A percentile compares a stretch with the other conserved stretches of the same genome.
Evolutionary conservation across 1,284 basidiomycete genomes (phyloP).

Genomic region (Rhodotorula glutinis): DNA sequence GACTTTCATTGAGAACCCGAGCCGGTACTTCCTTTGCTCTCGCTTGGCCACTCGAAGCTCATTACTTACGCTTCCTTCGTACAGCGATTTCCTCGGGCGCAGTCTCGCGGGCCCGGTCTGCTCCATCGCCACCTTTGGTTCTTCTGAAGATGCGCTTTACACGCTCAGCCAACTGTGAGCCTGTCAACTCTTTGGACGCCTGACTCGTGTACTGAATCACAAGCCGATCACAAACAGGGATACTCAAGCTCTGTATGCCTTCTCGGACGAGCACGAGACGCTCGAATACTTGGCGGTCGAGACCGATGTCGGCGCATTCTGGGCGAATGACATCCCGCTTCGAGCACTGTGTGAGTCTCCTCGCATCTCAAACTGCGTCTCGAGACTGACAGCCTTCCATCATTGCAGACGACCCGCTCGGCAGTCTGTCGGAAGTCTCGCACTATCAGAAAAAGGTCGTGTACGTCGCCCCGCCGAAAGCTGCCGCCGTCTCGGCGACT

Average conservation of each 20-base stretch:
- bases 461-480: not conserved
- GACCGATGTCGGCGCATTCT: not conserved
- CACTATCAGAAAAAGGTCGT: not conserved
- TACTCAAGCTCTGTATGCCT: not conserved
- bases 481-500: not conserved
- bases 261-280: not conserved
- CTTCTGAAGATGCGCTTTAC: constrained; percentile 4
- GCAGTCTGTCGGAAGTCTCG: not conserved
- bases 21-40: not conserved
- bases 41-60: not conserved
- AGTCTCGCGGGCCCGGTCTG: not conserved
- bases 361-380: not conserved
- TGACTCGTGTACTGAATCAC: not conserved
- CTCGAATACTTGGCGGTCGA: constrained; percentile 16
- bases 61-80: not conserved
- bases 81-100: not conserved
- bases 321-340: constrained; percentile 8
- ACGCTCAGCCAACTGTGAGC: not conserved
- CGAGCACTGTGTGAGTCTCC: constrained; percentile 7
- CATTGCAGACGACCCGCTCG: not conserved
- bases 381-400: not conserved
- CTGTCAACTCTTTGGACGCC: not conserved
- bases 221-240: not conserved
- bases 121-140: constrained; percentile 3
- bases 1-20: constrained; percentile 4